Evolutionary conservation across 2,329 filamentous ascomycete genomes (phyloP), one percentile per base, ranked within the genome.

Genomic region (Dothideomycetidae sp.): DNA sequence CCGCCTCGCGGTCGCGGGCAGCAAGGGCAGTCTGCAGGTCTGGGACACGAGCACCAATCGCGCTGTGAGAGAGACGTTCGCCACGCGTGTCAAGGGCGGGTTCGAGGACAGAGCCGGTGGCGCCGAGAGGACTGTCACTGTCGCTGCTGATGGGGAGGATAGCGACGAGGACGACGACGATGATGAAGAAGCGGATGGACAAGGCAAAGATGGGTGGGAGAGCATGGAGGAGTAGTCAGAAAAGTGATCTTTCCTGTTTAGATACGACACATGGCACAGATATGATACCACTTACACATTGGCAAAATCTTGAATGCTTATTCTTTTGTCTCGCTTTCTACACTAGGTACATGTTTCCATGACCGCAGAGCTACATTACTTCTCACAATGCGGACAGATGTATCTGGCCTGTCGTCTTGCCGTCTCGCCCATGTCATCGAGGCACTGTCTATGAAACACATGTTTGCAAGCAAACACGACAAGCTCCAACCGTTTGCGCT

Each of bases 41-140:
- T 98, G 90, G 90, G 88, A 96, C 59, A 94, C 90, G 14, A 78
- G 83, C 57, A 98, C 90, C 40, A 98, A 98, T 56, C 74, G 73
- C 10, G 79, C 81, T 16, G 84, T 98, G 19, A 74, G 90, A 41
- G 72, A 79, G 45, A 78, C 80, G 1, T 98, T 98, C 62, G 84
- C 81, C 23, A 73, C 65, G 51, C 77, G 74, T 41, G 68, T 88
- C 40, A 69, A 47, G 42, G 54, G 73, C 23, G 62, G 67, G 5
- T 41, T 43, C 4, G 40, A 40, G 44, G 61, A 67, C 33, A 74
- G 67, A 11, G 71, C 75, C 32, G 73, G 76, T 15, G 64, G 70
- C 54, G n/a, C n/a, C n/a, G 88, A 98, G 59, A 73, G 82, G 40
- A 64, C 90, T 33, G 73, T 96, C 12, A 39, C 29, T 14, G 37